Conservation (phyloP, 2,329 filamentous ascomycete species). For the Myotisia sp. region DNA sequence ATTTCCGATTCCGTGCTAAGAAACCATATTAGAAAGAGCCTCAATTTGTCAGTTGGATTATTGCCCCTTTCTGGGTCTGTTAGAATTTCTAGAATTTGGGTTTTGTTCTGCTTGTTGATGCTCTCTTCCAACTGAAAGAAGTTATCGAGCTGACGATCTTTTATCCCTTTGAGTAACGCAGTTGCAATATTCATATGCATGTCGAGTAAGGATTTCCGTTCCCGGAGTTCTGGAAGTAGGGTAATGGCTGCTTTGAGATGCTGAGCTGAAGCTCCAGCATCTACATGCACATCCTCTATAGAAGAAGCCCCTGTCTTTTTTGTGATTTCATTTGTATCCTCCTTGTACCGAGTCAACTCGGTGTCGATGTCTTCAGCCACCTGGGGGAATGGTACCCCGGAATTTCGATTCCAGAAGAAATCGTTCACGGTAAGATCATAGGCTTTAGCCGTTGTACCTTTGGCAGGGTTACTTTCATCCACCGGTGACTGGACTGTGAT, state of each 20-base stretch:
- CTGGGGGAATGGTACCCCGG: conserved; percentile 78
- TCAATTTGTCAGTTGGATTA: conserved; percentile 73
- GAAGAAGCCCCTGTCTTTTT: conserved; percentile 88
- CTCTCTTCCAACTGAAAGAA: conserved; percentile 93
- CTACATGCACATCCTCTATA: conserved; percentile 82
- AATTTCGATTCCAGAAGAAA: conserved; percentile 95
- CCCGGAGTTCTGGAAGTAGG: conserved; percentile 74
- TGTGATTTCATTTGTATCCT: conserved; percentile 85
- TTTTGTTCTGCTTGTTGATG: conserved; percentile 78
- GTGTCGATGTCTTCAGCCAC: conserved; percentile 93
- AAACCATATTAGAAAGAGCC: conserved; percentile 94
- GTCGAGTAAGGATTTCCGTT: conserved; percentile 82
- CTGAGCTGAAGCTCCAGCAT: conserved; percentile 75
- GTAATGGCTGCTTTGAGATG: conserved; percentile 95
- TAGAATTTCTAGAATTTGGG: conserved; percentile 75
- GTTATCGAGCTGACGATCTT: conserved; percentile 86
- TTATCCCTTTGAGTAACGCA: conserved; percentile 66
- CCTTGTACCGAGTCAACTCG: conserved; percentile 86
- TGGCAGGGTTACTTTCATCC: conserved; percentile 61
- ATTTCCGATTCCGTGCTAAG: conserved; percentile 86
- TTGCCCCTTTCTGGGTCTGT: conserved; percentile 69
- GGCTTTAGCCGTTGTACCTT: conserved; percentile 65
- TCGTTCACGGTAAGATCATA: conserved; percentile 85
- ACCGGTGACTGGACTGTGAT: conserved; percentile 79
- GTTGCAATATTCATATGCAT: conserved; percentile 99